phyloP scores from a whole-genome alignment of 176 grass and related monocot species.

The Eremochloa ophiuroides region DNA sequence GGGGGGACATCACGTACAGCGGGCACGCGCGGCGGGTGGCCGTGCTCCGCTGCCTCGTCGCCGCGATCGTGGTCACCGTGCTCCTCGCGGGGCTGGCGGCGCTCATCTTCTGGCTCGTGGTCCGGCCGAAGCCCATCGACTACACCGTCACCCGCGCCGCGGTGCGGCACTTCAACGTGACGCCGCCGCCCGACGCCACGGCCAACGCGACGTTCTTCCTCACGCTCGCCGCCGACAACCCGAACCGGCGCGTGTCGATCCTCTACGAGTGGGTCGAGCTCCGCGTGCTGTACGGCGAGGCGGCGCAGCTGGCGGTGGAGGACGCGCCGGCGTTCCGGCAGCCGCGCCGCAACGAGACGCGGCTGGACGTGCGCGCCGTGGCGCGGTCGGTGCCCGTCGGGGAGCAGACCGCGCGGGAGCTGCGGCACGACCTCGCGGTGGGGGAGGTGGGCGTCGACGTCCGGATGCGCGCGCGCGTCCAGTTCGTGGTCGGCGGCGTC shows the following conservation, averaged over 20 bases:
- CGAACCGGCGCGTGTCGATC: conserved; percentile 60
- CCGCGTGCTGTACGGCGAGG: conserved; percentile 44
- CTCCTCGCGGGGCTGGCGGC: conserved; percentile 45
- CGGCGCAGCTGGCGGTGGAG: conserved; percentile 37
- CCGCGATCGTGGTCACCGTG: conserved; percentile 23
- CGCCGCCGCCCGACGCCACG: not conserved
- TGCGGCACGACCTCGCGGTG: conserved; percentile 46
- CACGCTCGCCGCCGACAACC: conserved; percentile 50
- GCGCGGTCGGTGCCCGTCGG: conserved; percentile 35
- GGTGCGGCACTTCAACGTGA: conserved; percentile 58
- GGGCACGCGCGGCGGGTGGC: not conserved
- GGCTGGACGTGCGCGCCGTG: conserved; percentile 40
- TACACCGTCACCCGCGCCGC: conserved; percentile 49
- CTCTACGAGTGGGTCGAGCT: conserved; percentile 50
- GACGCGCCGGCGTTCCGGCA: conserved; percentile 51
- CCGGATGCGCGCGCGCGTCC: conserved; percentile 29
- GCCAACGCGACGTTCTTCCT: conserved; percentile 78
- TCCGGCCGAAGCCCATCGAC: conserved; percentile 64
- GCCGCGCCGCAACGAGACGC: conserved; percentile 57
- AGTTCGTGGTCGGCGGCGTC: conserved; percentile 46
- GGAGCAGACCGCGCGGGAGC: conserved; percentile 28
- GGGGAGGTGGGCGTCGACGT: conserved; percentile 57
- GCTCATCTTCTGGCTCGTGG: conserved; percentile 73
- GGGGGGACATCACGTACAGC: not conserved
- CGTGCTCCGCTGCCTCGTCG: conserved; percentile 47